These are phyloP conservation scores for Aphanocladium album DNA, from an alignment of 2,329 filamentous ascomycete species.

Conservation along the genomic window DNA sequence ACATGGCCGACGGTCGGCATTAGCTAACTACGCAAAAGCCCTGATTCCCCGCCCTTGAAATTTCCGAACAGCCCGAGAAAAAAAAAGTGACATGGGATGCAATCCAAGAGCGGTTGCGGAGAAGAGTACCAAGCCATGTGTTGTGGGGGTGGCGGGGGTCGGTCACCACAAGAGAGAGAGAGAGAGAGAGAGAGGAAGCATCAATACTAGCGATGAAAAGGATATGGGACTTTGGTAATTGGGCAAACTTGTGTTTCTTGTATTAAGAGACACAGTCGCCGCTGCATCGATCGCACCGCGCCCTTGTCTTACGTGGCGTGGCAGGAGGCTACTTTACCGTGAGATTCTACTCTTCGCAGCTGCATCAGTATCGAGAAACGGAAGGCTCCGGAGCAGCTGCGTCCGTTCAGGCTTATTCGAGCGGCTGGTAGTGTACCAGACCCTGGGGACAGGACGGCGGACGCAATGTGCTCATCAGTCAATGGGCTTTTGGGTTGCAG, in stretches of 20 bases:
- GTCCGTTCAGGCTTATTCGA: no score
- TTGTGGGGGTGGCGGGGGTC: slow-evolving; percentile 4
- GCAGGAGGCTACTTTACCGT: no score
- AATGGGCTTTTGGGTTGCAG: neutral
- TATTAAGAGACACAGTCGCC: no score
- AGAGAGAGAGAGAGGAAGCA: no score
- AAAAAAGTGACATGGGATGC: neutral
- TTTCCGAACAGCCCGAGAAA: slow-evolving; percentile 13
- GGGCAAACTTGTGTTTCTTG: neutral
- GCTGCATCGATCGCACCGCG: no score
- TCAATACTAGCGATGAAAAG: neutral
- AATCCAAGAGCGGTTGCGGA: slow-evolving; percentile 4
- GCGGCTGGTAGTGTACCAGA: neutral
- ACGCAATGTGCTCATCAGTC: neutral
- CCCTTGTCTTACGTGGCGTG: no score
- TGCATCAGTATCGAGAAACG: no score
- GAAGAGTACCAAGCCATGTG: neutral
- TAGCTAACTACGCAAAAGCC: neutral
- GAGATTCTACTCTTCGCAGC: no score
- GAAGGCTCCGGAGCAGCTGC: no score
- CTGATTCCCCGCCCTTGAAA: neutral
- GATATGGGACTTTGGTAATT: neutral
- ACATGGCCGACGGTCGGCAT: slow-evolving; percentile 1
- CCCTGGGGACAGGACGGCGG: neutral
- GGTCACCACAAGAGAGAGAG: neutral